Evolutionary conservation across 2,329 filamentous ascomycete species (phyloP).

Genomic region (Mycosphaerella sp.): DNA sequence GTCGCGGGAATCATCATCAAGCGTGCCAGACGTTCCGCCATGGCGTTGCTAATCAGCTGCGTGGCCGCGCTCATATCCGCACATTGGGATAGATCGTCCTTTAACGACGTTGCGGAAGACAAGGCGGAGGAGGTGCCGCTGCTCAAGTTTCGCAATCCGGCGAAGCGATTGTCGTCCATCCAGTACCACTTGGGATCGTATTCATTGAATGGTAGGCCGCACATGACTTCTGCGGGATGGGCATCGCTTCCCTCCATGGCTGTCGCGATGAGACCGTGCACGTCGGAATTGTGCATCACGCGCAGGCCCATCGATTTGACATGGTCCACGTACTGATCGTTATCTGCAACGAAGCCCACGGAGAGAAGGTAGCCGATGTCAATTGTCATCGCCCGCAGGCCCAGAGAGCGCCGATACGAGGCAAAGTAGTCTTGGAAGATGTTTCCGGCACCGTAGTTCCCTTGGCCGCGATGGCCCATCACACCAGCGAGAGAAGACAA

Average conservation of each 20-base stretch:
- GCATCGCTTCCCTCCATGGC: slow-evolving; percentile 8
- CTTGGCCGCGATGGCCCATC: slow-evolving; percentile 36
- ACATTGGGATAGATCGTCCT: slow-evolving; percentile 5
- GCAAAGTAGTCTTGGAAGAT: slow-evolving; percentile 28
- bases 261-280: slow-evolving; percentile 9
- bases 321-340: slow-evolving; percentile 11
- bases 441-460: slow-evolving; percentile 37
- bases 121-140: neutral
- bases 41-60: slow-evolving; percentile 5
- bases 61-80: slow-evolving; percentile 2
- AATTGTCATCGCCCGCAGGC: slow-evolving; percentile 24
- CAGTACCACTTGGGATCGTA: slow-evolving; percentile 9
- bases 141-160: neutral
- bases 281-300: slow-evolving; percentile 13
- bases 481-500: slow-evolving; percentile 24
- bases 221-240: slow-evolving; percentile 6
- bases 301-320: slow-evolving; percentile 11
- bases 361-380: slow-evolving; percentile 31
- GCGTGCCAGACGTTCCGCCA: slow-evolving; percentile 9
- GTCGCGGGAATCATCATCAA: slow-evolving; percentile 8
- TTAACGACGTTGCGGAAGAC: neutral
- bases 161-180: slow-evolving; percentile 12
- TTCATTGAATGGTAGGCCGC: slow-evolving; percentile 6
- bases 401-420: slow-evolving; percentile 22
- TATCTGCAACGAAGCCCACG: slow-evolving; percentile 26